Percentiles rank a stretch among this genome's conserved stretches.
Evolutionary conservation across 164 flowering plant species (phyloP).

Genomic region (Akebia trifoliata): DNA sequence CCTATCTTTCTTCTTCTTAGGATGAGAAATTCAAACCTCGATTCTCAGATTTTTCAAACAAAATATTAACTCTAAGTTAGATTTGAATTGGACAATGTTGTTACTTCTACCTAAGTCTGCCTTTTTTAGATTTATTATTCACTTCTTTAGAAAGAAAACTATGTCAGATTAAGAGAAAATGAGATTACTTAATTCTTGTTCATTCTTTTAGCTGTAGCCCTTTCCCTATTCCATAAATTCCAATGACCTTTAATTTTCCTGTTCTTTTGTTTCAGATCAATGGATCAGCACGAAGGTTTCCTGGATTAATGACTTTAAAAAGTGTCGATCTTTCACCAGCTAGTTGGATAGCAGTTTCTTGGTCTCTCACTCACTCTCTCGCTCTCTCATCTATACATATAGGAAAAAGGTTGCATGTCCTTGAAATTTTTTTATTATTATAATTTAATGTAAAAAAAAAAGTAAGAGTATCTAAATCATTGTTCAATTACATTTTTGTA

Average conservation of each 20-base stretch:
- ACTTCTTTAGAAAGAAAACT: too few species aligned
- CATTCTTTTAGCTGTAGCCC: neutral
- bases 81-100: too few species aligned
- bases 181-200: neutral
- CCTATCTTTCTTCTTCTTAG: too few species aligned
- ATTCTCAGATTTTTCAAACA: too few species aligned
- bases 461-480: too few species aligned
- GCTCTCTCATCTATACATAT: neutral
- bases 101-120: too few species aligned
- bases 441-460: neutral
- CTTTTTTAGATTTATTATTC: too few species aligned
- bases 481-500: too few species aligned
- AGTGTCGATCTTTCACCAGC: constrained; percentile 93
- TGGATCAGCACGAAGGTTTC: constrained; percentile 54
- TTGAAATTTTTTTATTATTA: neutral
- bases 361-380: constrained; percentile 37
- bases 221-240: neutral
- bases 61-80: too few species aligned
- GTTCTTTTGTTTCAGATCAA: constrained; percentile 42
- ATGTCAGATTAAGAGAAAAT: too few species aligned
- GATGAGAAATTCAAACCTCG: too few species aligned
- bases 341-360: constrained; percentile 87
- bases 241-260: neutral
- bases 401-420: neutral
- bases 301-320: constrained; percentile 66